Conservation (phyloP, 352 stramenopile genomes). For the Pythium biforme region DNA sequence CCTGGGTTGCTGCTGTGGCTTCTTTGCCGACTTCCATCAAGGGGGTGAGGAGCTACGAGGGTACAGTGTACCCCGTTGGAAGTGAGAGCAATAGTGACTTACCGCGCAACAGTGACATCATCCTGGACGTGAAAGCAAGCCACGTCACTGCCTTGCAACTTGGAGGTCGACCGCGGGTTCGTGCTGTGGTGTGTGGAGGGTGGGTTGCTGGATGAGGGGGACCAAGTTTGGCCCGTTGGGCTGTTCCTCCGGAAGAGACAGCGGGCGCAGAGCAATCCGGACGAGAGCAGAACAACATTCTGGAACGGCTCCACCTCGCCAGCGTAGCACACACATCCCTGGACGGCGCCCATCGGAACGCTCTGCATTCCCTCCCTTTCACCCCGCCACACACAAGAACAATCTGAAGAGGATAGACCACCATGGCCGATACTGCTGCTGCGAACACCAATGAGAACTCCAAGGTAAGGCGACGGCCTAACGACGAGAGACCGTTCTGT, state of each 20-base stretch:
- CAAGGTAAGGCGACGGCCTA: not conserved
- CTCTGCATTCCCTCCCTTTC: constrained; percentile 1
- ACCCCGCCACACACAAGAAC: not conserved
- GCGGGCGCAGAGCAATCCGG: not conserved
- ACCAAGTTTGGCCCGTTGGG: not conserved
- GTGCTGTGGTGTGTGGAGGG: too few relatives aligned
- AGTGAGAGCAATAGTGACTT: not conserved
- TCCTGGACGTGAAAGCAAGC: constrained; percentile 5
- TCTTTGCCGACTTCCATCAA: constrained; percentile 10
- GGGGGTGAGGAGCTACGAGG: not conserved
- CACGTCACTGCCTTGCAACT: constrained; percentile 29
- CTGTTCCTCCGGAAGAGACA: constrained; percentile 16
- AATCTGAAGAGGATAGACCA: not conserved
- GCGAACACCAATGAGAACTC: constrained; percentile 10
- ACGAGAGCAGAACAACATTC: constrained; percentile 7
- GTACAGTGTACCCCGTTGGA: constrained; percentile 20
- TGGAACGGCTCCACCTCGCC: constrained; percentile 16
- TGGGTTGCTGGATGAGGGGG: constrained; percentile 19
- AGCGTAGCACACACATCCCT: not conserved
- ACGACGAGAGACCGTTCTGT: too few relatives aligned
- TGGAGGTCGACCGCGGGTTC: not conserved
- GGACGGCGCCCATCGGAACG: not conserved
- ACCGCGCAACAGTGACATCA: constrained; percentile 10
- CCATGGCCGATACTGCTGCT: constrained; percentile 12
- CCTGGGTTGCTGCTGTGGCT: not conserved